Evolutionary conservation across 2,329 filamentous ascomycete genomes (phyloP), one percentile per base, ranked within the genome.

Genomic region (Polychaeton citri): DNA sequence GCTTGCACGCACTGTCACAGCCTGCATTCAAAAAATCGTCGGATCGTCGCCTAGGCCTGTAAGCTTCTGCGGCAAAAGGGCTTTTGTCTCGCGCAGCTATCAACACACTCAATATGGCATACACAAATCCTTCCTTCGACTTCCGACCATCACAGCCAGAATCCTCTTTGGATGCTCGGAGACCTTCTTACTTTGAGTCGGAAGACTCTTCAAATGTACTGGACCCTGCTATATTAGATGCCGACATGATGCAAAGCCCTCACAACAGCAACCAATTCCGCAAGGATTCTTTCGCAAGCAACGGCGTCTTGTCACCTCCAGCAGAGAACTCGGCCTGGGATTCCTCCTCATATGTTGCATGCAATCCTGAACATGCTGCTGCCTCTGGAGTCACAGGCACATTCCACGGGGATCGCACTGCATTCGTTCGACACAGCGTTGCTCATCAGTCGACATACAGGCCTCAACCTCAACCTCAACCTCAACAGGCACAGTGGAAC

Each of bases 401-500:
- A 10, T 32, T 16, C 5, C 13, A 19, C 17, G 13, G 30, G 18
- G 30, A 16, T 17, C 12, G 24, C 15, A 10, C 12, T 32, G 12
- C 17, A 4, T n/a, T 38, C 30, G 19, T 19, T 34, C 32, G 17
- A 30, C 10, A 21, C 15, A 21, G 24, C 12, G 24, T 24, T 16
- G 3, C 15, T 13, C 36, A 38, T 19, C 19, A 19, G 16, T 21
- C 6, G n/a, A 6, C 13, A 16, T 12, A 12, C 28, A n/a, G n/a
- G n/a, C 30, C 19, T 15, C 36, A 32, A 75, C 40, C 65, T 79
- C 42, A 65, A 66, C 66, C 69, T 46, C 64, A 65, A 43, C 48
- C 51, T 33, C 45, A 44, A 55, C 62, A 35, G 54, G 65, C 33
- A 24, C 38, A 43, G 42, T 87, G 81, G 81, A 65, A 75, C 34